Evolutionary conservation across 2,329 filamentous ascomycete genomes (phyloP).

Genomic region (Gyromitra esculenta): DNA sequence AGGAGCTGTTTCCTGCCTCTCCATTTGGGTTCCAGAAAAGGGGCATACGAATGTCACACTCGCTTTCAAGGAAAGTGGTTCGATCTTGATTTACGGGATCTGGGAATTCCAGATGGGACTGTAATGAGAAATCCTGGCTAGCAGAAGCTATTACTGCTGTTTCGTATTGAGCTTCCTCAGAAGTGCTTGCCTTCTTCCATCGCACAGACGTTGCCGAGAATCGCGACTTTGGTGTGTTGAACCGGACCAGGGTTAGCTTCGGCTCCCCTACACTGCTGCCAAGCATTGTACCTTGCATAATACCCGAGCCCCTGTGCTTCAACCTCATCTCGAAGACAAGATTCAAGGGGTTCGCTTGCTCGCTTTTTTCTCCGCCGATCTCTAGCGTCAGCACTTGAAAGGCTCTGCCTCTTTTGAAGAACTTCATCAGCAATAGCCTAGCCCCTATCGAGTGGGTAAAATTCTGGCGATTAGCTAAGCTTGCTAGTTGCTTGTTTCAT

Average conservation of each 20-base stretch:
- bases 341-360: constrained; percentile 47
- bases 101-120: constrained; percentile 21
- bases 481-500: constrained; percentile 21
- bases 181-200: constrained; percentile 20
- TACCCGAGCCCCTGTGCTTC: constrained; percentile 8
- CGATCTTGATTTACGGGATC: constrained; percentile 16
- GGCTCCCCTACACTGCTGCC: constrained; percentile 25
- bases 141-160: constrained; percentile 21
- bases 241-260: constrained; percentile 19
- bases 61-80: background rate
- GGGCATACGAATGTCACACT: constrained; percentile 10
- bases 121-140: constrained; percentile 36
- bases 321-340: constrained; percentile 30
- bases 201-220: constrained; percentile 21
- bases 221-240: constrained; percentile 27
- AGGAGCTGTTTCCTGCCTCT: constrained; percentile 12
- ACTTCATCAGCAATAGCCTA: constrained; percentile 15
- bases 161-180: constrained; percentile 37
- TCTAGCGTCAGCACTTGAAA: constrained; percentile 2
- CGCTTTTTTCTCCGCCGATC: constrained; percentile 33
- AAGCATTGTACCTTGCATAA: constrained; percentile 50
- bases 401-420: constrained; percentile 12
- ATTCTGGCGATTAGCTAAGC: constrained; percentile 27
- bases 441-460: constrained; percentile 13
- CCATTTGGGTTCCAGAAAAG: constrained; percentile 19